Evolutionary conservation across 768 basidiomycete species (phyloP), one percentile per base, ranked within the genome.

Genomic region (Lactarius hengduanensis): DNA sequence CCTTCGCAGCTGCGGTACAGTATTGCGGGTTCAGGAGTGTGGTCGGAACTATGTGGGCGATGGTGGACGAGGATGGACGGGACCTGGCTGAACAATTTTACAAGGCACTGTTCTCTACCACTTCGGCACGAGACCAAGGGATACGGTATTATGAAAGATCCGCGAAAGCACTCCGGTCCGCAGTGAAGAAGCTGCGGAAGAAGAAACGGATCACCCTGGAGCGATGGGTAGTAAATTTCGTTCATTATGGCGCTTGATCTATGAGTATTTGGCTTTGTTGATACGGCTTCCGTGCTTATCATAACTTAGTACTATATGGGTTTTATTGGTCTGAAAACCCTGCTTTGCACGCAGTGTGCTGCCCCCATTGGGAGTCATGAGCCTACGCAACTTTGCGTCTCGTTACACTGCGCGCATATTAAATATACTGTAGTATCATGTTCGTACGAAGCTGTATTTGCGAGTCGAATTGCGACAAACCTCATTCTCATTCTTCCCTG

Each of bases 1-100:
- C 34, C 69, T 68, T 68, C 30, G 62, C 67, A 0, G 67, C 67
- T 9, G 69, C 62, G 3, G 57, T 70, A 54, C 66, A 67, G 28
- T 55, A 64, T 20, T 60, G 59, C n/a, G 58, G 58, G 6, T 65
- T 61, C 36, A 60, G 54, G 20, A 65, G 53, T 13, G 53, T 60
- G 13, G 58, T 61, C 18, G 58, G 54, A 6, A 59, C 58, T n/a
- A 61, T 55, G 59, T 60, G 66, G 57, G 58, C 32, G 20, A 50
- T 57, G 57, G 41, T 28, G 4, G 53, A 62, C 26, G 6, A 16
- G 20, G 53, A 50, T 11, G 47, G 47, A 26, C 47, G 22, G 47
- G 47, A 50, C 11, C 47, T 50, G n/a, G 47, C 47, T 5, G 22
- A 50, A 26, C n/a, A 50, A 7, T 50, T 50, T 50, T 50, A 50